A percentile compares a stretch with the other conserved stretches of the same genome.
Conservation (phyloP, 2,329 filamentous ascomycete genomes). For the Elsinoe batatas region DNA sequence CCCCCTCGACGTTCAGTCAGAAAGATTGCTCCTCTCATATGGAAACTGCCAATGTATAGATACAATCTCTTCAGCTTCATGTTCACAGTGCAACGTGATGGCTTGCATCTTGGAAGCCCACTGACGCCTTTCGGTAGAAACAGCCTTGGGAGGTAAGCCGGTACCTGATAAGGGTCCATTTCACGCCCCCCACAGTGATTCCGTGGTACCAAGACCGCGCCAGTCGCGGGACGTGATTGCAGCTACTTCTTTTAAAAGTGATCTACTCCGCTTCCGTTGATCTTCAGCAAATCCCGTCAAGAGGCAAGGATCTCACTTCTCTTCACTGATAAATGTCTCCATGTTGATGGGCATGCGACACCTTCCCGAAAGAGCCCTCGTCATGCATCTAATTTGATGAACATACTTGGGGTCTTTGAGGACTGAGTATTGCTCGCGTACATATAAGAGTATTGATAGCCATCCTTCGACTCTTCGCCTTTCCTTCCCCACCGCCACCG, state of each 20-base stretch:
- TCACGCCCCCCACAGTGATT: not conserved
- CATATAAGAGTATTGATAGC: slow-evolving; percentile 3
- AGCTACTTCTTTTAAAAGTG: slow-evolving; percentile 3
- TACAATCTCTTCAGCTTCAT: not conserved
- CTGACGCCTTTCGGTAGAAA: no score
- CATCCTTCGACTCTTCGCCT: not conserved
- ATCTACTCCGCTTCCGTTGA: slow-evolving; percentile 6
- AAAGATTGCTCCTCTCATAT: slow-evolving; percentile 3
- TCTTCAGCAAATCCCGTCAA: slow-evolving; percentile 1
- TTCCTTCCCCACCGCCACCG: slow-evolving; percentile 4
- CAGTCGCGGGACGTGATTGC: not conserved
- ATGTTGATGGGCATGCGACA: not conserved
- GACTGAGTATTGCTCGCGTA: not conserved
- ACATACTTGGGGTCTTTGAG: not conserved
- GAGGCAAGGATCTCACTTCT: not conserved
- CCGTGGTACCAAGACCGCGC: slow-evolving; percentile 7
- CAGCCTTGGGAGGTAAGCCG: no score
- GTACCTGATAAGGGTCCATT: not conserved
- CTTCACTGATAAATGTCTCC: not conserved
- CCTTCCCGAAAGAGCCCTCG: slow-evolving; percentile 6
- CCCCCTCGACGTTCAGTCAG: not conserved
- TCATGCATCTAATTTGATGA: slow-evolving; percentile 6
- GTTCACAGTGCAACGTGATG: not conserved
- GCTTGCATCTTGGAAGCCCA: no score
- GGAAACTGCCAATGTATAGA: not conserved